Conservation (phyloP, 202 grass and related monocot species). For the Setaria italica region DNA sequence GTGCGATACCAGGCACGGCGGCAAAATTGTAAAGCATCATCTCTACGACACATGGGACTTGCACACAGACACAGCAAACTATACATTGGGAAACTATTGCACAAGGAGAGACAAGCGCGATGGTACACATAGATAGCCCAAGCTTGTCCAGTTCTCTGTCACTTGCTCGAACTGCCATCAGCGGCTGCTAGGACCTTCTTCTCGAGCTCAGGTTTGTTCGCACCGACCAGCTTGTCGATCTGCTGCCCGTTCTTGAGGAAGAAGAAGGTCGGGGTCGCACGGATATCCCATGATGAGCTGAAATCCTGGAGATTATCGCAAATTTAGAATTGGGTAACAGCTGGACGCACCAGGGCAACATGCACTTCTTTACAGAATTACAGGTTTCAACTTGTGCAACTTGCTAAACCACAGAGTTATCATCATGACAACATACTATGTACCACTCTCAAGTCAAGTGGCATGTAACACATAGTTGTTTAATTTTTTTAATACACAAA, state of each 20-base stretch:
- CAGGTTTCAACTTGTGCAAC: background rate
- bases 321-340: conserved; percentile 3
- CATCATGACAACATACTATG: background rate
- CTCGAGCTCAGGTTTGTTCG: conserved; percentile 89
- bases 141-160: conserved; percentile 4
- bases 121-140: background rate
- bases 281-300: conserved; percentile 92
- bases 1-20: background rate
- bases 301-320: conserved; percentile 67
- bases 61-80: conserved; percentile 32
- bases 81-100: conserved; percentile 38
- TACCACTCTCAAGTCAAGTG: background rate
- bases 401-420: background rate
- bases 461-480: conserved; percentile 1
- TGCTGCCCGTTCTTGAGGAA: conserved; percentile 88
- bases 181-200: conserved; percentile 67
- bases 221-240: conserved; percentile 86
- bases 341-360: background rate
- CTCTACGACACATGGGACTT: background rate
- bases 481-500: conserved; percentile 9
- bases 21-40: conserved; percentile 39
- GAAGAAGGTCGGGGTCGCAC: conserved; percentile 88
- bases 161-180: conserved; percentile 25
- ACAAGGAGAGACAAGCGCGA: background rate
- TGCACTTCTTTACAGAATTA: background rate